phyloP scores from a whole-genome alignment of 805 yeast genomes.

The Metschnikowia drakensbergensis region DNA sequence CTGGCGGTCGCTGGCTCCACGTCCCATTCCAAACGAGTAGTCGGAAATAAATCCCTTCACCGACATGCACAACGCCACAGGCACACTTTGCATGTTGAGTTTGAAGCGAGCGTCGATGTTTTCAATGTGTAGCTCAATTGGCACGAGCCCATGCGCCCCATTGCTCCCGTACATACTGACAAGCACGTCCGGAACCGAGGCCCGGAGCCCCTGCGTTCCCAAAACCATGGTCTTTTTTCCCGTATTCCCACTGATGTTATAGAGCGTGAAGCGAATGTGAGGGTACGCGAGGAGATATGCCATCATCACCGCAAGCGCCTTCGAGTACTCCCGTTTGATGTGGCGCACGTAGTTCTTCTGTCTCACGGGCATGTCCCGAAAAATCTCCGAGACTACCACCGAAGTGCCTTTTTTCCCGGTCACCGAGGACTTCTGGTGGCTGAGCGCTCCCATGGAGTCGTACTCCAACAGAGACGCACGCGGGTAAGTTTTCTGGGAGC shows the following conservation, averaged over 20 bases:
- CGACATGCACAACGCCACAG: constrained; percentile 5
- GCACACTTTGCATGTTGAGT: constrained; percentile 14
- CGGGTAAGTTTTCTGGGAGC: constrained; percentile 47
- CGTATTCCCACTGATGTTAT: constrained; percentile 42
- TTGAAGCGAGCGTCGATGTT: constrained; percentile 25
- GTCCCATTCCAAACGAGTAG: constrained; percentile 67
- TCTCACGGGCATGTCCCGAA: constrained; percentile 76
- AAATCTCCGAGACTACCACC: constrained; percentile 54
- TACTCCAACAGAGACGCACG: constrained; percentile 54
- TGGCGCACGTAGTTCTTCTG: constrained; percentile 67
- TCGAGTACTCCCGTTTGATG: constrained; percentile 65
- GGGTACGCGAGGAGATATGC: constrained; percentile 62
- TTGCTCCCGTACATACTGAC: constrained; percentile 67
- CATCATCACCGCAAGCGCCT: constrained; percentile 59
- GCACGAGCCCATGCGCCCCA: constrained; percentile 54
- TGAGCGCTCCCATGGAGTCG: constrained; percentile 52
- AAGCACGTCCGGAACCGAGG: constrained; percentile 47
- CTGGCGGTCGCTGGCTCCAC: constrained; percentile 73
- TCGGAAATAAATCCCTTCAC: constrained; percentile 64
- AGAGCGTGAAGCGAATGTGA: constrained; percentile 56
- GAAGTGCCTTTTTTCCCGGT: constrained; percentile 66
- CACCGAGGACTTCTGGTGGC: constrained; percentile 31
- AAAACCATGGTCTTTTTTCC: constrained; percentile 50
- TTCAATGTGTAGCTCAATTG: constrained; percentile 42
- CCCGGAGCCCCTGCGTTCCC: constrained; percentile 54